Conservation (phyloP, 106 monocot genomes). For the Phalaenopsis equestris region DNA sequence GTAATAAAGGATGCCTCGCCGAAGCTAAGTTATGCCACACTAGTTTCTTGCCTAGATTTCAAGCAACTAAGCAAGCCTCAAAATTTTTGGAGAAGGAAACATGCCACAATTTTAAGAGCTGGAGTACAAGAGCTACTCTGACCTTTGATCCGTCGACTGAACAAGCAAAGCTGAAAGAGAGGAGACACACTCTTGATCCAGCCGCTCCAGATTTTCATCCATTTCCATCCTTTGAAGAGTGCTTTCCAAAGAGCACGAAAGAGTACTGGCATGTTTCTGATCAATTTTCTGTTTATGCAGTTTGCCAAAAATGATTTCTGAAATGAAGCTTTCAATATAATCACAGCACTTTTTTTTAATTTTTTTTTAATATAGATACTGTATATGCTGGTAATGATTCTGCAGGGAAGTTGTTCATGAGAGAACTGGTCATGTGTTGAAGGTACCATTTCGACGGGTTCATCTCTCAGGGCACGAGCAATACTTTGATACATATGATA, state of each 20-base stretch:
- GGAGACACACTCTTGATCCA: conserved; percentile 76
- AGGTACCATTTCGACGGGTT: conserved; percentile 74
- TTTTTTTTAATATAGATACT: neutral
- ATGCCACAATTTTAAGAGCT: conserved; percentile 1
- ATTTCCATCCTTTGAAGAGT: conserved; percentile 75
- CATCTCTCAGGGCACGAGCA: conserved; percentile 68
- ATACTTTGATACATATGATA: conserved; percentile 87
- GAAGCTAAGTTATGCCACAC: conserved; percentile 23
- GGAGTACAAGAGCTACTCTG: conserved; percentile 41
- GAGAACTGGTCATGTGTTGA: conserved; percentile 64
- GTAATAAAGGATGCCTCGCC: conserved; percentile 17
- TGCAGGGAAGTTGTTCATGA: conserved; percentile 76
- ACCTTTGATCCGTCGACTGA: conserved; percentile 44
- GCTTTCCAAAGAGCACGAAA: conserved; percentile 93
- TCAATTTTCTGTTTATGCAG: conserved; percentile 1
- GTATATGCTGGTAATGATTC: conserved; percentile 10
- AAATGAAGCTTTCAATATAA: neutral
- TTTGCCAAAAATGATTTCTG: neutral
- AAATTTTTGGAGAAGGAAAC: conserved; percentile 15
- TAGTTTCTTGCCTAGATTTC: conserved; percentile 41
- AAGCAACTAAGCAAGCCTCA: conserved; percentile 4
- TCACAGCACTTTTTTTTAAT: neutral
- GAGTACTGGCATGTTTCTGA: conserved; percentile 45
- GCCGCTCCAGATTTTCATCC: conserved; percentile 86
- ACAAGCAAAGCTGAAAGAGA: conserved; percentile 33